Evolutionary conservation across 2,329 filamentous ascomycete genomes (phyloP).

Genomic region (Cercospora sp.): DNA sequence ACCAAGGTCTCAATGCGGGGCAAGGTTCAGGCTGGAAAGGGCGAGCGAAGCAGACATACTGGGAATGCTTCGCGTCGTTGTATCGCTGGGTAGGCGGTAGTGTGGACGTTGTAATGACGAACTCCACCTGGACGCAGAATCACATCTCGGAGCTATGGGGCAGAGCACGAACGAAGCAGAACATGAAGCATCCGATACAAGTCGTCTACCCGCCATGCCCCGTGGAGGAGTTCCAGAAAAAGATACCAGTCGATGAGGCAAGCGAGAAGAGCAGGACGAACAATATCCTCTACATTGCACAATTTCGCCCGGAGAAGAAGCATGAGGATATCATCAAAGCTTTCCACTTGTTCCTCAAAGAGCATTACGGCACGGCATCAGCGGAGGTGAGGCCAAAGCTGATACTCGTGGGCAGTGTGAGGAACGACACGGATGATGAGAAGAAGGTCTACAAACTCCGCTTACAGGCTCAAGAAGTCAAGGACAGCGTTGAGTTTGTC

Average conservation of each 20-base stretch:
- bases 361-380: constrained; percentile 46
- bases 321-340: constrained; percentile 82
- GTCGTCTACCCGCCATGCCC: constrained; percentile 92
- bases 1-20: constrained; percentile 77
- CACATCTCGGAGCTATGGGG: constrained; percentile 84
- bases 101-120: constrained; percentile 95
- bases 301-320: constrained; percentile 97
- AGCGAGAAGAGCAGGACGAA: constrained; percentile 70
- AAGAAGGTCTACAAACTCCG: constrained; percentile 86
- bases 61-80: constrained; percentile 76
- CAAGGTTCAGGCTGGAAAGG: constrained; percentile 73
- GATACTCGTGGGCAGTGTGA: constrained; percentile 87
- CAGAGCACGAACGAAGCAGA: constrained; percentile 46
- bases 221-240: constrained; percentile 76
- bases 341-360: constrained; percentile 72
- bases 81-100: constrained; percentile 82
- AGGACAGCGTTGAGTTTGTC: constrained; percentile 81
- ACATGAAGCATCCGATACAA: constrained; percentile 59
- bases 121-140: constrained; percentile 87
- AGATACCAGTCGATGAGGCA: constrained; percentile 67
- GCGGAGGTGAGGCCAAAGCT: constrained; percentile 57
- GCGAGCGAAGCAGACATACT: constrained; percentile 74
- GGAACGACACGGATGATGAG: constrained; percentile 70
- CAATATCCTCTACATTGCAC: constrained; percentile 86
- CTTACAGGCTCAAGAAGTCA: constrained; percentile 79